A percentile compares a stretch with the other conserved stretches of the same genome.
phyloP scores from a whole-genome alignment of 2,329 filamentous ascomycete species.

The Pseudodiploospora longispora region DNA sequence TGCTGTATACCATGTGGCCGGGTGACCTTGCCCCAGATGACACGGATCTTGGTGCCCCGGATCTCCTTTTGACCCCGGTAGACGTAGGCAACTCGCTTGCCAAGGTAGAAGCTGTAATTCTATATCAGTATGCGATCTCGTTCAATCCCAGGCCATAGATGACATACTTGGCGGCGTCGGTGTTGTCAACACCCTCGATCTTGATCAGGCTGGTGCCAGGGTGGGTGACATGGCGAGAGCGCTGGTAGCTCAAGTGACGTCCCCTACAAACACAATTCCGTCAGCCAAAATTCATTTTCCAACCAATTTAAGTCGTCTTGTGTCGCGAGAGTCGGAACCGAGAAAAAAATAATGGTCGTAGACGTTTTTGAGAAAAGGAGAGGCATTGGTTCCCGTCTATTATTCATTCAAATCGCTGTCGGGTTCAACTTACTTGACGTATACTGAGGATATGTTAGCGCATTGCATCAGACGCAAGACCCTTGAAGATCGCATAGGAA shows the following conservation, averaged over 20 bases:
- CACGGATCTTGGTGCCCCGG: constrained; percentile 94
- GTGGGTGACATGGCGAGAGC: constrained; percentile 85
- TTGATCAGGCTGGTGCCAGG: constrained; percentile 91
- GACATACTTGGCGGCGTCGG: constrained; percentile 75
- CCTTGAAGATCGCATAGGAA: neutral
- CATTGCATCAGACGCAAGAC: neutral
- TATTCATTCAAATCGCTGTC: constrained; percentile 2
- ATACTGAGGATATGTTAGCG: constrained; percentile 54
- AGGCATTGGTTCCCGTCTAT: no score
- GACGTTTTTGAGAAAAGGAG: no score
- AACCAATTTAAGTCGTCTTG: no score
- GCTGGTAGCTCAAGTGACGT: constrained; percentile 97
- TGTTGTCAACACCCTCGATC: constrained; percentile 95
- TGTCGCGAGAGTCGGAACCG: no score
- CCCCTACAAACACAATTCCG: constrained; percentile 51
- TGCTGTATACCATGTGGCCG: constrained; percentile 73
- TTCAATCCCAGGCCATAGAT: neutral
- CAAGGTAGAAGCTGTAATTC: constrained; percentile 72
- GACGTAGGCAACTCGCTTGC: constrained; percentile 98
- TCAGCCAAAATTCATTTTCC: constrained; percentile 19
- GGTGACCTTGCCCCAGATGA: constrained; percentile 99
- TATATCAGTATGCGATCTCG: constrained; percentile 16
- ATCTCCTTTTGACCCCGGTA: constrained; percentile 94
- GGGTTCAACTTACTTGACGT: constrained; percentile 69
- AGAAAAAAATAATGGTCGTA: no score